Percentiles rank a stretch among this genome's conserved stretches.
Evolutionary conservation across 352 stramenopile species (phyloP).

Genomic region (Globisporangium uncinulatum): DNA sequence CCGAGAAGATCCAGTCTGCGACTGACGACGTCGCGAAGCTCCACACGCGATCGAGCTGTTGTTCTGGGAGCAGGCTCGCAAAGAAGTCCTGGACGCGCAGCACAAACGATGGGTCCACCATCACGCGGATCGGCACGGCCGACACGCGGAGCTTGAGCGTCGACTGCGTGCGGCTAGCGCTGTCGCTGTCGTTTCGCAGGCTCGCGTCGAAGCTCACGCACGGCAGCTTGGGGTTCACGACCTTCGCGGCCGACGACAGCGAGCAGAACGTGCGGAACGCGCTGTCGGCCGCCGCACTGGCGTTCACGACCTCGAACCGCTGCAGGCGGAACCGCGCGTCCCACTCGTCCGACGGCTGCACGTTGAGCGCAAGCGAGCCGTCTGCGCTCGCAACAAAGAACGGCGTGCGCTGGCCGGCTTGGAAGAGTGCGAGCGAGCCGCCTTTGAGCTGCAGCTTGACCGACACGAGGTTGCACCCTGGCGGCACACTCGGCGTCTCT

Average conservation of each 20-base stretch:
- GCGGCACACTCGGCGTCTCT: constrained; percentile 32
- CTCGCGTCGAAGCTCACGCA: constrained; percentile 51
- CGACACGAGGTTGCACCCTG: constrained; percentile 62
- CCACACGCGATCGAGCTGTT: constrained; percentile 74
- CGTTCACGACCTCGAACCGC: constrained; percentile 65
- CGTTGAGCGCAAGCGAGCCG: constrained; percentile 48
- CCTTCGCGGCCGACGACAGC: constrained; percentile 25
- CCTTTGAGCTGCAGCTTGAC: constrained; percentile 57
- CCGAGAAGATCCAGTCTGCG: constrained; percentile 74
- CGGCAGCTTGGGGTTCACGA: constrained; percentile 15
- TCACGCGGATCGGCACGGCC: constrained; percentile 56
- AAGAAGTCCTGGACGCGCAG: constrained; percentile 71
- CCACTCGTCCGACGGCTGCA: constrained; percentile 68
- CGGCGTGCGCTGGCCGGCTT: constrained; percentile 32
- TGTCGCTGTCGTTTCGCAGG: constrained; percentile 9
- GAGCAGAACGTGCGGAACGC: constrained; percentile 63
- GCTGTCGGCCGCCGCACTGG: constrained; percentile 23
- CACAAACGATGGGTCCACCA: constrained; percentile 70
- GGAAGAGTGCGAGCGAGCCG: constrained; percentile 49
- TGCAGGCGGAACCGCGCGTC: constrained; percentile 53
- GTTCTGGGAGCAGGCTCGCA: constrained; percentile 49
- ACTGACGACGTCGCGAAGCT: constrained; percentile 78
- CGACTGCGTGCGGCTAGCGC: background rate
- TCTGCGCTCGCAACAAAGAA: constrained; percentile 44
- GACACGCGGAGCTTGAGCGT: constrained; percentile 39